Evolutionary conservation across 306 rosid species (phyloP).

Genomic region (Glycine soja): DNA sequence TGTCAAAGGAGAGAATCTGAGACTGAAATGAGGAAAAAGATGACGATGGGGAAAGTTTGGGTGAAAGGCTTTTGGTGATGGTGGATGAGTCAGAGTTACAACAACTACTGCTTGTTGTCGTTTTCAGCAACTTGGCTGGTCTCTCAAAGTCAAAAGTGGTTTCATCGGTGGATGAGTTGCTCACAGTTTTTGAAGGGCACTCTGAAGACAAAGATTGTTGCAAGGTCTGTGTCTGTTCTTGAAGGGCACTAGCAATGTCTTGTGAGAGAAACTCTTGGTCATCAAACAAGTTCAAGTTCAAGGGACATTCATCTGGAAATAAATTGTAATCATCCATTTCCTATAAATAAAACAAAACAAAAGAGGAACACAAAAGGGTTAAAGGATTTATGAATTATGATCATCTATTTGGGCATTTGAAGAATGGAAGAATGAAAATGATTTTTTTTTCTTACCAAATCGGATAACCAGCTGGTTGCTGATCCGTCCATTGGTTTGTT

Average conservation of each 20-base stretch:
- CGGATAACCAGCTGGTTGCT: slow-evolving; percentile 58
- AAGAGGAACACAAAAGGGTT: neutral
- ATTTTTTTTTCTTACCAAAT: slow-evolving; percentile 57
- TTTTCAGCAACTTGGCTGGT: slow-evolving; percentile 36
- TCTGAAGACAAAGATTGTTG: slow-evolving; percentile 56
- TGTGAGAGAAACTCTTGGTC: slow-evolving; percentile 47
- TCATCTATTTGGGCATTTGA: neutral
- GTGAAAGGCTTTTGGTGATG: slow-evolving; percentile 38
- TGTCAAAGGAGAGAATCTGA: slow-evolving; percentile 68
- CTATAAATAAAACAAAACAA: slow-evolving; percentile 9
- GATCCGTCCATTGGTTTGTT: slow-evolving; percentile 51
- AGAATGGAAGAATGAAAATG: neutral
- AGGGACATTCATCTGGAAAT: slow-evolving; percentile 43
- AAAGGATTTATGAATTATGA: neutral
- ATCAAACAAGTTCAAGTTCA: slow-evolving; percentile 48
- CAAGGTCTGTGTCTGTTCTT: slow-evolving; percentile 32
- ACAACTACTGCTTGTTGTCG: slow-evolving; percentile 4
- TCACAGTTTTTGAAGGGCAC: slow-evolving; percentile 46
- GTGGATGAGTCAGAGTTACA: slow-evolving; percentile 40
- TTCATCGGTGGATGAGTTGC: slow-evolving; percentile 51
- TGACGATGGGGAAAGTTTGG: slow-evolving; percentile 53
- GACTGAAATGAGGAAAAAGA: slow-evolving; percentile 51
- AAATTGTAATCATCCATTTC: slow-evolving; percentile 58
- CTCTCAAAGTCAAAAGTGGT: slow-evolving; percentile 50
- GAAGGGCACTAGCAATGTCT: slow-evolving; percentile 48